Percentiles rank a stretch among this genome's conserved stretches.
phyloP scores from a whole-genome alignment of 331 rosid species.

The Arachis monticola region DNA sequence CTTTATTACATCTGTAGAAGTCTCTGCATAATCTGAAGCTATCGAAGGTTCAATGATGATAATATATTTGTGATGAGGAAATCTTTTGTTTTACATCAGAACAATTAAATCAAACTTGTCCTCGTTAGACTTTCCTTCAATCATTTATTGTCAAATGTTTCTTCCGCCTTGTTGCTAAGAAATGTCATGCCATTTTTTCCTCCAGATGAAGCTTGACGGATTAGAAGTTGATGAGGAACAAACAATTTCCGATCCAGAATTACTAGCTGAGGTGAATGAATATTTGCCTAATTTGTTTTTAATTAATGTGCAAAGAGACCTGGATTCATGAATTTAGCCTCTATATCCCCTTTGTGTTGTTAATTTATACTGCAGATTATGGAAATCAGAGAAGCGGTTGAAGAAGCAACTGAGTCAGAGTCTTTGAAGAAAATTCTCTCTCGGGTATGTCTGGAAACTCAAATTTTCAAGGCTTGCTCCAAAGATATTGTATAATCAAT shows the following conservation, averaged over 20 bases:
- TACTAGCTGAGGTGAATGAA: constrained; percentile 75
- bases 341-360: constrained; percentile 3
- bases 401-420: constrained; percentile 74
- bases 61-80: neutral
- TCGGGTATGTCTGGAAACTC: constrained; percentile 52
- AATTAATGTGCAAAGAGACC: neutral
- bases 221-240: constrained; percentile 82
- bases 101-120: constrained; percentile 4
- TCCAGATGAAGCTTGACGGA: constrained; percentile 82
- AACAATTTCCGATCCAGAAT: constrained; percentile 73
- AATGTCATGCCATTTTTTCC: constrained; percentile 17
- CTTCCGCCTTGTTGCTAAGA: constrained; percentile 24
- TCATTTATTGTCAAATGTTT: constrained; percentile 14
- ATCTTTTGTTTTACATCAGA: constrained; percentile 5
- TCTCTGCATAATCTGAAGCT: constrained; percentile 21
- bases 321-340: neutral
- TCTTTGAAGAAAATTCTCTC: constrained; percentile 65
- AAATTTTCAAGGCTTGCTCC: constrained; percentile 26
- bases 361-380: constrained; percentile 61
- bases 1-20: constrained; percentile 3
- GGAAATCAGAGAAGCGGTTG: constrained; percentile 96
- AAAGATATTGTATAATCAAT: constrained; percentile 14
- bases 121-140: neutral
- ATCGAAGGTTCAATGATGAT: constrained; percentile 29
- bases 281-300: constrained; percentile 28